Evolutionary conservation across 2,329 filamentous ascomycete species (phyloP), one percentile per base, ranked within the genome.

Genomic region (Monilinia laxa): DNA sequence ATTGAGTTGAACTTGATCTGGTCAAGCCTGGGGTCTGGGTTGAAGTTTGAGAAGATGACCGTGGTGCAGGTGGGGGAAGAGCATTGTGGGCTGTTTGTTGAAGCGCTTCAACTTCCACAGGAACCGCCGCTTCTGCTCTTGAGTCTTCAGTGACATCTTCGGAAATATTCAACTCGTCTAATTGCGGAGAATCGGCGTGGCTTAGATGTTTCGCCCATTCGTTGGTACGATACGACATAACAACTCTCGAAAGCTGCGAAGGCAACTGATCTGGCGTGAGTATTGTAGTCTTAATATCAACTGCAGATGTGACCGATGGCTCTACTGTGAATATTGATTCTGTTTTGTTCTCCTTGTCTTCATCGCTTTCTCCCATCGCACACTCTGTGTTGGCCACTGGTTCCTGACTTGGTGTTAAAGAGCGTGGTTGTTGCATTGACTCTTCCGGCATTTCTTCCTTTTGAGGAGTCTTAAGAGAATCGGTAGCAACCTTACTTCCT

Each of bases 171-270:
- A 90, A 76, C 2, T 87, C 84, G 10, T 92, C 88, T 0, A 84
- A 77, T 58, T 87, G 84, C 1, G 92, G 92, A 6, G 81, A 80
- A 20, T 97, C 93, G 9, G 94, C 93, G 53, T 85, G 81, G 70
- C 88, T 87, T 14, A 97, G 82, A 76, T 97, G 92, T 77, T 97
- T 97, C 0, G 93, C 92, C 94, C 94, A 98, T 79, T 98, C 94
- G 71, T 96, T 96, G 1, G 93, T 97, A 67, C 94, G 87, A 75
- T 95, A 96, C 0, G 90, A 91, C 76, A 92, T 81, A 1, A 93
- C 90, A 11, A 96, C 85, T 68, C 86, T 89, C 1, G 93, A 95
- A 45, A 93, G 78, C 16, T 87, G 86, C n/a, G 83, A 80, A 0
- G 91, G 91, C 12, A 96, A 82, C 14, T 82, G 82, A 4, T 87